Evolutionary conservation across 345 rosid species (phyloP).

Genomic region (Eucalyptus shirleyi): DNA sequence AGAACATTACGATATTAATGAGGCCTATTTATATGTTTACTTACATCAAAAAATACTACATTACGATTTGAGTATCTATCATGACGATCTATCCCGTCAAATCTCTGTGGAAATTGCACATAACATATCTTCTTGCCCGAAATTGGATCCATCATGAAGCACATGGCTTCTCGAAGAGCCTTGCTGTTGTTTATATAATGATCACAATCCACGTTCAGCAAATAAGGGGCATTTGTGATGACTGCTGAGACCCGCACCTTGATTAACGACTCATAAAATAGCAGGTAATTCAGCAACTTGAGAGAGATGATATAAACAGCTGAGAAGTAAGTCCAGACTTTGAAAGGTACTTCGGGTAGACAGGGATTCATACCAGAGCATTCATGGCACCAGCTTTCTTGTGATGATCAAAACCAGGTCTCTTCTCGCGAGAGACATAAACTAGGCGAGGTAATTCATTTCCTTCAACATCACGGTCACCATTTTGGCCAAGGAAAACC

Average conservation of each 20-base stretch:
- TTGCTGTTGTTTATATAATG: conserved; percentile 80
- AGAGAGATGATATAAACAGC: background rate
- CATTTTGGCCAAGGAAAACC: conserved; percentile 83
- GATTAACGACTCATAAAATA: background rate
- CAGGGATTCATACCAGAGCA: conserved; percentile 35
- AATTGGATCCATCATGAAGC: conserved; percentile 84
- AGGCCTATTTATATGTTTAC: background rate
- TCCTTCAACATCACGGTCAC: conserved; percentile 59
- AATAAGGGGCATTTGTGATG: conserved; percentile 67
- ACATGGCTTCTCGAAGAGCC: conserved; percentile 79
- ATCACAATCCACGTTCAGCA: conserved; percentile 78
- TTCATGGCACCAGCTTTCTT: conserved; percentile 97
- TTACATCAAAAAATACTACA: conserved; percentile 71
- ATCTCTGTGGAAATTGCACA: conserved; percentile 84
- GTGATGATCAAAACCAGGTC: conserved; percentile 91
- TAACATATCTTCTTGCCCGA: conserved; percentile 69
- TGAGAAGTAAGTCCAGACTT: background rate
- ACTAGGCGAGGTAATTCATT: conserved; percentile 66
- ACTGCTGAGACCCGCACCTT: conserved; percentile 72
- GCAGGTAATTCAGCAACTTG: background rate
- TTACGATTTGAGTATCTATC: conserved; percentile 80
- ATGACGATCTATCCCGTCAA: conserved; percentile 64
- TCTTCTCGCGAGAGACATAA: conserved; percentile 90
- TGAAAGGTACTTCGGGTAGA: background rate
- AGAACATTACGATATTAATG: background rate